Evolutionary conservation across 2,329 filamentous ascomycete species (phyloP), one percentile per base, ranked within the genome.

Genomic region (Madurella fahalii): DNA sequence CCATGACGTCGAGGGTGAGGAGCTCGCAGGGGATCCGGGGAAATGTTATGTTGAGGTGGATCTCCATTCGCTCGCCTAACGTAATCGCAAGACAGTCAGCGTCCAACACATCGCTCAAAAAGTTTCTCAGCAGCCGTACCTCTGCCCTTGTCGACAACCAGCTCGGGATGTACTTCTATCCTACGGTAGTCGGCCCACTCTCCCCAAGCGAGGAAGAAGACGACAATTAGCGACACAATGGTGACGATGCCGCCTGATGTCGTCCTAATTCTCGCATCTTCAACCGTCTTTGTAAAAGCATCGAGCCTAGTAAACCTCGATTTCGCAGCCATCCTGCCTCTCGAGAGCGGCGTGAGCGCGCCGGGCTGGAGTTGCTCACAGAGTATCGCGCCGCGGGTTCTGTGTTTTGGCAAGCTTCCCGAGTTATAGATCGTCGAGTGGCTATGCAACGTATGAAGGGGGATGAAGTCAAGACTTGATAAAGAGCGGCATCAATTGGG

Each of bases 281-380:
- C 94, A 64, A 99, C 94, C 12, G 94, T 99, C 76, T 99, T 99
- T 49, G 93, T 96, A 72, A 99, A 99, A 80, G 94, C 94, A 74
- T 99, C 94, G 61, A 99, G 89, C 82, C 87, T 87, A 57, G 89
- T 96, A 71, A 99, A 96, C 72, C 94, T 86, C 64, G 90, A 95
- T 78, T 95, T 96, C 68, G 86, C 76, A 62, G 92, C 79, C 94
- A 97, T 97, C 47, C 61, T 68, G 58, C 39, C 17, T 54, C n/a
- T 52, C 25, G 41, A 34, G 56, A 49, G 58, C 54, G 37, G 50
- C 46, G 48, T 37, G 41, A 52, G 55, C 57, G 54, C 54, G 47
- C 15, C 43, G 32, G 40, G 17, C 18, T 15, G 17, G 48, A 16
- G 30, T 40, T 43, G 45, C 2, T 45, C 16, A 40, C 18, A 44